phyloP scores from a whole-genome alignment of 495 filamentous ascomycete species.

The Clohesyomyces aquaticus region DNA sequence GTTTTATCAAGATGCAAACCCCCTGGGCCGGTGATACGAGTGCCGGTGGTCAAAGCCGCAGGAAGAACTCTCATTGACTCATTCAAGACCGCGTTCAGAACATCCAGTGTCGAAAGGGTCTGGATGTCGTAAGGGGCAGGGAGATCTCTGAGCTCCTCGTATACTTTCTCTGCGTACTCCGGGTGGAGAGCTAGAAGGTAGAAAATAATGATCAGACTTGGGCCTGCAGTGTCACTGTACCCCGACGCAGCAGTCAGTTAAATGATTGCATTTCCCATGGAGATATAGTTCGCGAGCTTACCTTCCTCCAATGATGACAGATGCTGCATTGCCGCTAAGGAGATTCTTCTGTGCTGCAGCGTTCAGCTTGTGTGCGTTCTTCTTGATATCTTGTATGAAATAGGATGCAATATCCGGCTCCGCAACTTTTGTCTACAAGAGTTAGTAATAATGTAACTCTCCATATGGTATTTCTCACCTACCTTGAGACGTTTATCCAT shows the following conservation, averaged over 20 bases:
- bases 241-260: neutral
- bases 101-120: neutral
- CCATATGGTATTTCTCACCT: no score
- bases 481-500: neutral
- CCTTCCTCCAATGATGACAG: slow-evolving; percentile 15
- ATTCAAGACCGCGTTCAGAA: slow-evolving; percentile 25
- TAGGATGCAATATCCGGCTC: neutral
- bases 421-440: neutral
- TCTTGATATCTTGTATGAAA: neutral
- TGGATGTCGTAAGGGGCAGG: neutral
- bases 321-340: slow-evolving; percentile 3
- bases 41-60: slow-evolving; percentile 3
- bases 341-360: no score
- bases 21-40: neutral
- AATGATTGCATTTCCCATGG: neutral
- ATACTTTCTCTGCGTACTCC: neutral
- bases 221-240: slow-evolving; percentile 7
- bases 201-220: slow-evolving; percentile 16
- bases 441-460: no score
- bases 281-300: neutral
- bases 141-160: neutral
- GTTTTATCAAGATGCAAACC: slow-evolving; percentile 17
- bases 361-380: neutral
- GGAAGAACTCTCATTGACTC: slow-evolving; percentile 31
- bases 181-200: slow-evolving; percentile 19